A percentile compares a stretch with the other conserved stretches of the same genome.
Evolutionary conservation across 441 rosid genomes (phyloP).

Genomic region (Corymbia citriodora): DNA sequence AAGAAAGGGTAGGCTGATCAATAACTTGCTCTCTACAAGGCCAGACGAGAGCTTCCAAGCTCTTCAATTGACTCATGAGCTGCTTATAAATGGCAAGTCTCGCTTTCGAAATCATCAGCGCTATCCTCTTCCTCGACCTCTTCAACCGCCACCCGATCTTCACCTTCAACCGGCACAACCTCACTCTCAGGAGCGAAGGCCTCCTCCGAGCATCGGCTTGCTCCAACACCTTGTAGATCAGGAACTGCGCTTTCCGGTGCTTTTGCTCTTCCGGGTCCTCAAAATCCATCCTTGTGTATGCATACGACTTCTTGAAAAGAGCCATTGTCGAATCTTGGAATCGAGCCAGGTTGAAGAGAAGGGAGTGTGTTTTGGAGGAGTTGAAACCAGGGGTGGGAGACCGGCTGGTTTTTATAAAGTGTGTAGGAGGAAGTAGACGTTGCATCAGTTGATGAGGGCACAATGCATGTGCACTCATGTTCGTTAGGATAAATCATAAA

Average conservation of each 20-base stretch:
- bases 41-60: slow-evolving; percentile 37
- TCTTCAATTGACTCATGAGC: slow-evolving; percentile 1
- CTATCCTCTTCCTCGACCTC: slow-evolving; percentile 36
- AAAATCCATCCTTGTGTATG: slow-evolving; percentile 49
- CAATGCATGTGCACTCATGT: not conserved
- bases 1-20: not conserved
- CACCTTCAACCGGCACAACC: slow-evolving; percentile 37
- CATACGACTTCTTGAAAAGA: not conserved
- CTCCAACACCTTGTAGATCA: slow-evolving; percentile 61
- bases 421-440: not conserved
- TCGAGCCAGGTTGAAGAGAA: not conserved
- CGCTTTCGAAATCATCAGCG: slow-evolving; percentile 14
- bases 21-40: slow-evolving; percentile 15
- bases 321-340: not conserved
- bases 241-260: slow-evolving; percentile 63
- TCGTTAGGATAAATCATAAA: no score
- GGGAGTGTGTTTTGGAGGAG: not conserved
- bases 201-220: slow-evolving; percentile 41
- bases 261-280: slow-evolving; percentile 58
- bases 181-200: slow-evolving; percentile 37
- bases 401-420: not conserved
- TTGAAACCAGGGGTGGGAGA: not conserved
- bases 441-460: not conserved
- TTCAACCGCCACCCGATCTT: slow-evolving; percentile 56
- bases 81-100: slow-evolving; percentile 13